Base-by-base conservation (phyloP, 164 flowering plant species). In the Pachysandra terminalis region DNA sequence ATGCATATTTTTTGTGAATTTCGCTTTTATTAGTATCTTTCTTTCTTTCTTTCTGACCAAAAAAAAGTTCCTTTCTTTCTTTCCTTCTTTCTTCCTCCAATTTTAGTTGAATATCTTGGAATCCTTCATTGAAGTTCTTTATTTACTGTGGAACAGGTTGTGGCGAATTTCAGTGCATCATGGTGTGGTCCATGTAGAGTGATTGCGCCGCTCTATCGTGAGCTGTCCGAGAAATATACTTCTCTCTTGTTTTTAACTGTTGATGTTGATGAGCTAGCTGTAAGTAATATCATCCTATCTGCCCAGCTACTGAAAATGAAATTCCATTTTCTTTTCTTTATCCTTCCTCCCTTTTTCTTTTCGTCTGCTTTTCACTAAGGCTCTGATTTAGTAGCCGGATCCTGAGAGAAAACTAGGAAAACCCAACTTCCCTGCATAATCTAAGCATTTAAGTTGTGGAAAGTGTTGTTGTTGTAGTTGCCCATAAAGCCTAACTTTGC, bases 181-280 rank as follows among this genome's bases (percentile, higher is more conserved):
- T 95, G 99, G 99, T 95, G 99, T 80, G 96, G 94, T 71, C 99
- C 99, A n/a, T 95, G 99, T 64, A 84, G 81, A 78, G 61, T 83
- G 79, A 83, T 95, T 68, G 92, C 89, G 23, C 91, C 96, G 28
- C 75, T 81, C 66, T 95, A 72, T 68, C 21, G 70, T 14, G 97
- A 92, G 73, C 82, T 92, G 10, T 92, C 99, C 10, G 81, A 83
- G 81, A 87, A 84, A 76, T 73, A 90, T 63, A 81, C 88, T 56
- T 77, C 87, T 54, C 35, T 91, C 25, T 80, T 86, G 85, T 94
- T 85, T 79, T 75, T 94, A 16, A 58, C 86, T n/a, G 72, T 95
- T 9, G 98, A 95, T 76, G 98, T 95, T 21, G 98, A 95, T 80
- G 97, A 89, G 69, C 75, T 95, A 61, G 67, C 82, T 24, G 98